These are phyloP conservation scores for Wickerhamiella spandovensis DNA, from an alignment of 805 yeast species.

Conservation along the genomic window DNA sequence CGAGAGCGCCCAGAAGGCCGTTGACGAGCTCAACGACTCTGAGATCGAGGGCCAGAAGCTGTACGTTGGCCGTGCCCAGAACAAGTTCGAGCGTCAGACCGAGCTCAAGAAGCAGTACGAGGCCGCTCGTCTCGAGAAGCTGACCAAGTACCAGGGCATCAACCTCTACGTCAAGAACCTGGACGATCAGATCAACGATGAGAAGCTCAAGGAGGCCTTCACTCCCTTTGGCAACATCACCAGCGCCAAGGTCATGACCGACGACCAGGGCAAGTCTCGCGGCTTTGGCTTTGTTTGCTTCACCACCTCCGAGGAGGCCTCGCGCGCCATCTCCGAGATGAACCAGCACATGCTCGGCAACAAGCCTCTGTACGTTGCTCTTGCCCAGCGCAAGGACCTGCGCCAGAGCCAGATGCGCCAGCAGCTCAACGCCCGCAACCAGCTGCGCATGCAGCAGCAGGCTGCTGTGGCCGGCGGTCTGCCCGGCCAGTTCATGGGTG, in stretches of 20 bases:
- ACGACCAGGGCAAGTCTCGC: slow-evolving; percentile 86
- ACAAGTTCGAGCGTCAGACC: slow-evolving; percentile 94
- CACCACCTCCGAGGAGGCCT: slow-evolving; percentile 97
- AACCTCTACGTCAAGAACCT: slow-evolving; percentile 94
- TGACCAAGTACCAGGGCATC: slow-evolving; percentile 92
- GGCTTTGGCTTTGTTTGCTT: slow-evolving; percentile 98
- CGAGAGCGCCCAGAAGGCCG: slow-evolving; percentile 80
- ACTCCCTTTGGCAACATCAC: slow-evolving; percentile 89
- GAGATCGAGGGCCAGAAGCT: slow-evolving; percentile 71
- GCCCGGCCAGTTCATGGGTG: slow-evolving; percentile 69
- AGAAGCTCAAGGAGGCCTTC: slow-evolving; percentile 81
- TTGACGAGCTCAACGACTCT: slow-evolving; percentile 76
- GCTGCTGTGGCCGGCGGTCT: slow-evolving; percentile 64
- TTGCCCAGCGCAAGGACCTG: slow-evolving; percentile 97
- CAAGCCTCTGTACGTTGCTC: slow-evolving; percentile 95
- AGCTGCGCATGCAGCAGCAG: slow-evolving; percentile 95
- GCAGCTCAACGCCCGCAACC: slow-evolving; percentile 96
- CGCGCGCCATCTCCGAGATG: slow-evolving; percentile 96
- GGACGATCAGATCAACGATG: slow-evolving; percentile 87
- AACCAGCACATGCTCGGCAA: slow-evolving; percentile 90
- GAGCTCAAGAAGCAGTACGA: slow-evolving; percentile 93
- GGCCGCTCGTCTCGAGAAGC: slow-evolving; percentile 77
- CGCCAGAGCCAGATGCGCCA: slow-evolving; percentile 95
- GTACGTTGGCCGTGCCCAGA: slow-evolving; percentile 97
- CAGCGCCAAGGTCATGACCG: slow-evolving; percentile 92